A percentile compares a stretch with the other conserved stretches of the same genome.
Evolutionary conservation across 768 basidiomycete species (phyloP).

Genomic region (Termitomyces sp.): DNA sequence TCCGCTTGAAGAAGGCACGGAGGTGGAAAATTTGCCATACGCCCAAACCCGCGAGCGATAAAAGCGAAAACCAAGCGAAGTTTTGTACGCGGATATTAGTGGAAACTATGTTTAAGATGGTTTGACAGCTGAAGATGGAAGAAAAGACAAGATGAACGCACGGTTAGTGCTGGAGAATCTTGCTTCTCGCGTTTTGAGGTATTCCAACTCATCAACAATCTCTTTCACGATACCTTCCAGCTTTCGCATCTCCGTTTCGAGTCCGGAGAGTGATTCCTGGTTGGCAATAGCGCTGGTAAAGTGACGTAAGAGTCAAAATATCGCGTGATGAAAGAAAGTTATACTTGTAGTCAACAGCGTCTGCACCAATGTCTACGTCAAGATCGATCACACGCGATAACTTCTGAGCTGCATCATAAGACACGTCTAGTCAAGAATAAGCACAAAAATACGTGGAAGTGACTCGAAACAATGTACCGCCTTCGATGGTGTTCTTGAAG

Average conservation of each 20-base stretch:
- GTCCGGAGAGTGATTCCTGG: conserved; percentile 91
- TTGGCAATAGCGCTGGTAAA: conserved; percentile 88
- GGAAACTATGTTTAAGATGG: conserved; percentile 54
- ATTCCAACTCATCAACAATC: conserved; percentile 89
- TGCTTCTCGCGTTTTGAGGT: conserved; percentile 88
- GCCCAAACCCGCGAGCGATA: conserved; percentile 76
- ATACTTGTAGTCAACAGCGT: conserved; percentile 98
- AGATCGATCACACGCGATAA: conserved; percentile 77
- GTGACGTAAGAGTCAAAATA: neutral
- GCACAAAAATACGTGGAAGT: neutral
- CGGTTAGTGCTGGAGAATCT: conserved; percentile 86
- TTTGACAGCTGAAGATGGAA: neutral
- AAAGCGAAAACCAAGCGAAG: conserved; percentile 87
- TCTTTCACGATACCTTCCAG: conserved; percentile 94
- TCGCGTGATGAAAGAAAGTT: neutral
- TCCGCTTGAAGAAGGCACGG: conserved; percentile 92
- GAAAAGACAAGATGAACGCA: conserved; percentile 35
- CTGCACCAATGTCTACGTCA: conserved; percentile 97
- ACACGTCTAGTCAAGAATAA: conserved; percentile 34
- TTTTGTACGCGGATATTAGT: conserved; percentile 89
- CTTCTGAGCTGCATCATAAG: conserved; percentile 43
- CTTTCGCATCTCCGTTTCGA: conserved; percentile 98
- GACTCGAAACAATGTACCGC: conserved; percentile 44
- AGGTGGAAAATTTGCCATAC: conserved; percentile 96
- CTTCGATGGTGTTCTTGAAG: conserved; percentile 77